A percentile compares a stretch with the other conserved stretches of the same genome.
Conservation (phyloP, 441 rosid genomes). For the Hura crepitans region DNA sequence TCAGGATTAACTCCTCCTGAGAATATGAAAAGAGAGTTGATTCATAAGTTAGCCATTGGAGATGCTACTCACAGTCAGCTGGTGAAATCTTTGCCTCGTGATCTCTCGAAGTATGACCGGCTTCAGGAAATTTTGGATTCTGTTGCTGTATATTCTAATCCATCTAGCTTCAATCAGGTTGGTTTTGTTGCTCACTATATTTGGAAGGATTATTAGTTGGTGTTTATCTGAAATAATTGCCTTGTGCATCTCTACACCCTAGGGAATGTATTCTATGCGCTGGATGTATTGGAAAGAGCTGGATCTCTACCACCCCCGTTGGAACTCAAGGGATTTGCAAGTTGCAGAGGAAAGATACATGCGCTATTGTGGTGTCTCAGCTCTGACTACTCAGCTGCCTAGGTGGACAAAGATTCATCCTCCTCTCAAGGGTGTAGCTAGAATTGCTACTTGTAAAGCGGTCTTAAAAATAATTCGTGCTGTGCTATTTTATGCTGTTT, state of each 20-base stretch:
- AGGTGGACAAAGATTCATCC: slow-evolving; percentile 73
- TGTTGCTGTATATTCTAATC: slow-evolving; percentile 72
- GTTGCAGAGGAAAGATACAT: slow-evolving; percentile 91
- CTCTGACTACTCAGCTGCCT: slow-evolving; percentile 82
- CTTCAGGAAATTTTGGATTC: slow-evolving; percentile 75
- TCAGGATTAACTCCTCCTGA: slow-evolving; percentile 73
- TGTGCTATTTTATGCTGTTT: slow-evolving; percentile 73
- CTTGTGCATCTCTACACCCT: slow-evolving; percentile 21
- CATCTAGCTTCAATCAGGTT: slow-evolving; percentile 96
- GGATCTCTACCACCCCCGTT: slow-evolving; percentile 92
- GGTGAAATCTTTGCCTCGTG: slow-evolving; percentile 80
- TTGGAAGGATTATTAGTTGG: slow-evolving; percentile 20
- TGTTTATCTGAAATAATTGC: slow-evolving; percentile 5
- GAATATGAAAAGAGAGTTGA: slow-evolving; percentile 80
- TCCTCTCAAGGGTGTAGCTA: slow-evolving; percentile 68
- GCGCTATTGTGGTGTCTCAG: slow-evolving; percentile 67
- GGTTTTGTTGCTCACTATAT: slow-evolving; percentile 24
- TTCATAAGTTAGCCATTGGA: slow-evolving; percentile 80
- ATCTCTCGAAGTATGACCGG: slow-evolving; percentile 69
- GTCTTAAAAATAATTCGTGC: slow-evolving; percentile 67
- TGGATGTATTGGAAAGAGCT: slow-evolving; percentile 86
- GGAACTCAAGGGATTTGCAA: slow-evolving; percentile 92
- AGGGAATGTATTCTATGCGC: slow-evolving; percentile 89
- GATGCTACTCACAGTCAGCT: slow-evolving; percentile 93
- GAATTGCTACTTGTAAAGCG: slow-evolving; percentile 72